These are phyloP conservation scores for Heimioporus sp. DNA, from an alignment of 768 basidiomycete species.

Conservation along the genomic window DNA sequence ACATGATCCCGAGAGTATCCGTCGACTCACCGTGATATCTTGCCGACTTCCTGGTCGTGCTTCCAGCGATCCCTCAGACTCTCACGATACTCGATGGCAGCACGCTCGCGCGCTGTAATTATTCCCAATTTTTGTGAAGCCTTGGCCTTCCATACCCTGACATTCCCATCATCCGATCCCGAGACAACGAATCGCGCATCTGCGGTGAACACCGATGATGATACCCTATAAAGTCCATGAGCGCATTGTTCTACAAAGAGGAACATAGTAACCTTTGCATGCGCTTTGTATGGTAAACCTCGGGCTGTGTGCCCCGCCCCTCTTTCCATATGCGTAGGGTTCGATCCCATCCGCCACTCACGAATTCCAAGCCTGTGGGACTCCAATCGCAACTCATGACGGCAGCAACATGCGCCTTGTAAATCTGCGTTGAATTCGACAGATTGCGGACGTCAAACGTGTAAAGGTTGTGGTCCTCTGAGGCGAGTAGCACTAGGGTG, in stretches of 20 bases:
- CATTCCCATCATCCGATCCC: constrained; percentile 94
- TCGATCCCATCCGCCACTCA: constrained; percentile 95
- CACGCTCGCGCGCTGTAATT: constrained; percentile 85
- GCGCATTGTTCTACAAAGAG: not conserved
- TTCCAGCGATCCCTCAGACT: constrained; percentile 89
- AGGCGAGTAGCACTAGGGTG: constrained; percentile 88
- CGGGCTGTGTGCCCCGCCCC: constrained; percentile 74
- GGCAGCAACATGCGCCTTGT: constrained; percentile 95
- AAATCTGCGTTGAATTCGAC: constrained; percentile 80
- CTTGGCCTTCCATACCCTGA: constrained; percentile 92
- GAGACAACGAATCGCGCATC: constrained; percentile 90
- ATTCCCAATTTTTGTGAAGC: constrained; percentile 92
- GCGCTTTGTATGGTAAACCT: constrained; percentile 97
- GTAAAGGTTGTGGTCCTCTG: constrained; percentile 97
- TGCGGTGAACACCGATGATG: constrained; percentile 82
- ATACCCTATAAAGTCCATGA: constrained; percentile 53
- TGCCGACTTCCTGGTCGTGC: constrained; percentile 76
- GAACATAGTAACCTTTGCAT: constrained; percentile 77
- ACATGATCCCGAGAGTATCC: not conserved
- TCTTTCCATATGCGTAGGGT: constrained; percentile 93
- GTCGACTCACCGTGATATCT: constrained; percentile 66
- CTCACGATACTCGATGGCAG: constrained; percentile 89
- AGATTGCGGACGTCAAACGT: constrained; percentile 94
- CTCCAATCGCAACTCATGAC: constrained; percentile 98
- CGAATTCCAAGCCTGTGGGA: constrained; percentile 93